Conservation (phyloP, 164 flowering plant genomes). For the Magnolia officinalis region DNA sequence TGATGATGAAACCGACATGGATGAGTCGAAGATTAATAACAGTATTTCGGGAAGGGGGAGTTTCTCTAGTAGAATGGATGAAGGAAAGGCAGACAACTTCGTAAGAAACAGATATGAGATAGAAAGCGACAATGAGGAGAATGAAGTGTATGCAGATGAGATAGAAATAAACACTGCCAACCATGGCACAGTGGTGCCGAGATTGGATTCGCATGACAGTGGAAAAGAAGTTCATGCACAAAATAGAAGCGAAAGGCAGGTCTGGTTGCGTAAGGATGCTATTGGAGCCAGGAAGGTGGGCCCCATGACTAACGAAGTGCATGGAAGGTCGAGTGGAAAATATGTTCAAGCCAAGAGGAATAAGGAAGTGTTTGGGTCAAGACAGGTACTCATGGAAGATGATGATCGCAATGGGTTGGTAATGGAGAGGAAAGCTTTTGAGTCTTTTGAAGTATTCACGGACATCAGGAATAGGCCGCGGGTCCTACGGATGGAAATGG, state of each 20-base stretch:
- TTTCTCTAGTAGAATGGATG: neutral
- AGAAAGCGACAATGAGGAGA: neutral
- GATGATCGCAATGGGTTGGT: slow-evolving; percentile 21
- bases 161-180: neutral
- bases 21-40: neutral
- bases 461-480: slow-evolving; percentile 49
- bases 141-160: neutral
- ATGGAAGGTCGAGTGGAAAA: neutral
- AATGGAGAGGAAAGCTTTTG: slow-evolving; percentile 72
- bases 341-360: neutral
- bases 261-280: neutral
- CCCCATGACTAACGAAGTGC: neutral
- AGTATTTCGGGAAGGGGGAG: neutral
- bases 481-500: slow-evolving; percentile 62
- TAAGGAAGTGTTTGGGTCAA: neutral
- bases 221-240: neutral
- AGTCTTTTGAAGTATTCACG: slow-evolving; percentile 38
- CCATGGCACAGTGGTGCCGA: neutral
- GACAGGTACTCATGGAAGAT: slow-evolving; percentile 3
- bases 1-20: slow-evolving; percentile 5
- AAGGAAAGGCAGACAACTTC: neutral
- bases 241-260: slow-evolving; percentile 6
- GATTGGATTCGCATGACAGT: neutral
- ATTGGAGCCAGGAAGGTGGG: slow-evolving; percentile 3
- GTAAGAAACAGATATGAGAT: neutral